These are phyloP conservation scores for Leccinum aurantiacum DNA, from an alignment of 768 basidiomycete genomes.

Conservation along the genomic window DNA sequence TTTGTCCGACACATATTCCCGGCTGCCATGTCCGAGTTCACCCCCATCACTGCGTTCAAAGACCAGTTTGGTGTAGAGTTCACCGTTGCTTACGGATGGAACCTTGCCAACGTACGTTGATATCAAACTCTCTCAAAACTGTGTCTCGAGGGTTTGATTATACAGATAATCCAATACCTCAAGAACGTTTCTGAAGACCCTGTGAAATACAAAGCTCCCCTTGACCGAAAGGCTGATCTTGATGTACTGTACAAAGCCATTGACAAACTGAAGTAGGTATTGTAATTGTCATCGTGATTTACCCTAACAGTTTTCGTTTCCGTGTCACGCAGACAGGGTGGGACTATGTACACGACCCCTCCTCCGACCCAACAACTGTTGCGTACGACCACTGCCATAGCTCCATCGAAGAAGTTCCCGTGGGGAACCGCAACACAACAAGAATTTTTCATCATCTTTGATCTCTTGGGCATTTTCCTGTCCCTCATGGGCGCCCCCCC, in stretches of 20 bases:
- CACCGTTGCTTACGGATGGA: neutral
- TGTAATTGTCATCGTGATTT: too few species aligned
- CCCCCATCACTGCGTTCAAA: neutral
- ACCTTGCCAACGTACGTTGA: neutral
- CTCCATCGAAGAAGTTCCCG: neutral
- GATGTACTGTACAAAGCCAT: neutral
- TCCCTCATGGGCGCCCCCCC: neutral
- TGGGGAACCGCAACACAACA: neutral
- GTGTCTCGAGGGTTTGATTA: neutral
- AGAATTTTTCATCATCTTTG: neutral
- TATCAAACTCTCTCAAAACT: neutral
- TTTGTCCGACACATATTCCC: neutral
- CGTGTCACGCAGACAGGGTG: neutral
- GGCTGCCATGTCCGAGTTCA: neutral
- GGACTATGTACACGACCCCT: neutral
- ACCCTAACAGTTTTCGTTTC: neutral
- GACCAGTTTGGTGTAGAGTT: neutral
- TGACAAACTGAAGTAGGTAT: neutral
- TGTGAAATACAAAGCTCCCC: neutral
- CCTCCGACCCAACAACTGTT: neutral
- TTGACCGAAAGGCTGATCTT: neutral
- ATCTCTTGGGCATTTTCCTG: neutral
- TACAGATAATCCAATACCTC: neutral
- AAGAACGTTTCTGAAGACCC: neutral
- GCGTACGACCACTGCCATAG: neutral